A percentile compares a stretch with the other conserved stretches of the same genome.
These are phyloP conservation scores for Escovopsis sp. DNA, from an alignment of 2,329 filamentous ascomycete species.

Conservation along the genomic window DNA sequence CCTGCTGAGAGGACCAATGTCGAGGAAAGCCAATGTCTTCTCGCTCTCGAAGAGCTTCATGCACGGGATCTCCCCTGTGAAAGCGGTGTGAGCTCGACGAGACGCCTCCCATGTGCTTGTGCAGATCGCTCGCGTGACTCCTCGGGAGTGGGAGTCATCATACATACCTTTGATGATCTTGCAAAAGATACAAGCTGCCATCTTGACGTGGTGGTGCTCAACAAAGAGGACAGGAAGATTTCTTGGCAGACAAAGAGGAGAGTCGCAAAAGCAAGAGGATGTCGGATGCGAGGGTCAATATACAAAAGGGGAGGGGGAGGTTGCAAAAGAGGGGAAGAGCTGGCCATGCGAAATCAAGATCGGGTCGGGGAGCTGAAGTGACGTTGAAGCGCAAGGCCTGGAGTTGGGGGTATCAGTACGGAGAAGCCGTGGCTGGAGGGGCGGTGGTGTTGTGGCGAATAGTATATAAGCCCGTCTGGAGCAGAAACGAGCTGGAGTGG, in stretches of 20 bases:
- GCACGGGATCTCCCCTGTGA: slow-evolving; percentile 76
- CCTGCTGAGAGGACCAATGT: slow-evolving; percentile 77
- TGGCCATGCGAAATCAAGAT: too few relatives aligned
- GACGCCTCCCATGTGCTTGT: background rate
- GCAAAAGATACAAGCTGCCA: slow-evolving; percentile 73
- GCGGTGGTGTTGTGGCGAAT: background rate
- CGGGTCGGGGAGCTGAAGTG: too few relatives aligned
- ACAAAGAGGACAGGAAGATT: background rate
- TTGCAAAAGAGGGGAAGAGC: background rate
- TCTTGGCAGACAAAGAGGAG: background rate
- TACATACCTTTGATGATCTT: slow-evolving; percentile 78
- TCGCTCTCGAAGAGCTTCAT: slow-evolving; percentile 94
- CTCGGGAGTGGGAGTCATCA: background rate
- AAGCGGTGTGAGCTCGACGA: background rate
- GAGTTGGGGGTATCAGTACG: too few relatives aligned
- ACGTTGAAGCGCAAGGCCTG: too few relatives aligned
- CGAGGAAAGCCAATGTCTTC: slow-evolving; percentile 87
- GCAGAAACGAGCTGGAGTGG: slow-evolving; percentile 34
- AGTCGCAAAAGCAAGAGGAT: too few relatives aligned
- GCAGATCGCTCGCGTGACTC: background rate
- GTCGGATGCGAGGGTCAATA: too few relatives aligned
- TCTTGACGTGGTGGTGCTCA: slow-evolving; percentile 5
- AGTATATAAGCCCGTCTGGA: background rate
- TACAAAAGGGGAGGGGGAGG: too few relatives aligned
- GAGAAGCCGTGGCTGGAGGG: background rate